Percentiles rank a stretch among this genome's conserved stretches.
Conservation (phyloP, 352 stramenopile species). For the Pythium pyrilobum region DNA sequence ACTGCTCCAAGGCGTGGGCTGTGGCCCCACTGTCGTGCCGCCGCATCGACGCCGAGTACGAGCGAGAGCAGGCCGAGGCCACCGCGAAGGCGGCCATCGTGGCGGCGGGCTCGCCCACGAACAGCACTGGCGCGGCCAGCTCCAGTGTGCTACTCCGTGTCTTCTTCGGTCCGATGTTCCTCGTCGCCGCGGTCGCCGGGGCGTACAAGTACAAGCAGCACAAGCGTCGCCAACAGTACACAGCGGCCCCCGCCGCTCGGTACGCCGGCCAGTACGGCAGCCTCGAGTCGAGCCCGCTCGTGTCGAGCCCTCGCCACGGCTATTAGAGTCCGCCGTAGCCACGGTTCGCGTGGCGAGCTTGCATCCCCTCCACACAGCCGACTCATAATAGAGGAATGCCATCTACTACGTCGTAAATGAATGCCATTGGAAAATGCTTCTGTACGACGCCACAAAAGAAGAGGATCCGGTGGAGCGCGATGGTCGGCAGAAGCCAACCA, state of each 20-base stretch:
- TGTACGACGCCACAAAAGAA: too few species aligned
- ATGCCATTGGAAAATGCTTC: too few species aligned
- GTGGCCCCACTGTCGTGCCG: conserved; percentile 47
- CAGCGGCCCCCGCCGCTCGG: conserved; percentile 3
- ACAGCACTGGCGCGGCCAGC: background rate
- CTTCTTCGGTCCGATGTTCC: conserved; percentile 12
- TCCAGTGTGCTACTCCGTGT: background rate
- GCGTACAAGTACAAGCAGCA: conserved; percentile 29
- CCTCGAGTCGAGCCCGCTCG: conserved; percentile 22
- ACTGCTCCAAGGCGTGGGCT: conserved; percentile 35
- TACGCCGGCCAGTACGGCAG: conserved; percentile 37
- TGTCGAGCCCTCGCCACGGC: conserved; percentile 5
- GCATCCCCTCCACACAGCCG: too few species aligned
- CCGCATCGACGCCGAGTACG: conserved; percentile 60
- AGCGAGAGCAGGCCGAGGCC: conserved; percentile 3
- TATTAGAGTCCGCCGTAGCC: background rate
- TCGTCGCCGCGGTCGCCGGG: conserved; percentile 13
- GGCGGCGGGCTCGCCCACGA: background rate
- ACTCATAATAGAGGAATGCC: too few species aligned
- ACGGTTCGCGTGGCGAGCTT: too few species aligned
- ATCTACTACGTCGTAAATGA: too few species aligned
- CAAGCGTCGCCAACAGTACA: conserved; percentile 20
- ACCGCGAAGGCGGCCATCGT: conserved; percentile 2
- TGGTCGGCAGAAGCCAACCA: too few species aligned
- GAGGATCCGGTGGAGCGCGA: too few species aligned